Evolutionary conservation across 2,329 filamentous ascomycete genomes (phyloP).

Genomic region (Fusarium brevicatenulatum): DNA sequence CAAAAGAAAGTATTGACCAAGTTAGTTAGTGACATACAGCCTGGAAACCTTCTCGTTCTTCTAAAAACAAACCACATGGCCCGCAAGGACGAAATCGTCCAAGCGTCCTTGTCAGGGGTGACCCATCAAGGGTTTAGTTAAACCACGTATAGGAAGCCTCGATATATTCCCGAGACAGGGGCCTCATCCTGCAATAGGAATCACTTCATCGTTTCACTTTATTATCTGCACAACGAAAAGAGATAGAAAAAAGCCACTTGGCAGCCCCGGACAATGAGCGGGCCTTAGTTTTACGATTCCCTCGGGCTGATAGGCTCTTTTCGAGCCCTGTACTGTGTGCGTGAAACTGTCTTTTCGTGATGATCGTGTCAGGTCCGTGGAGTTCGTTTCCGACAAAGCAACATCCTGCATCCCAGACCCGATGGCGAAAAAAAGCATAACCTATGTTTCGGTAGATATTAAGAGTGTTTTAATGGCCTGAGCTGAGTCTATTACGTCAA

Average conservation of each 20-base stretch:
- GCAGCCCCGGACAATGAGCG: not conserved
- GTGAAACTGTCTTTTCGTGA: conserved; percentile 30
- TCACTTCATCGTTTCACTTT: conserved; percentile 28
- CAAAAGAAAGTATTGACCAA: not conserved
- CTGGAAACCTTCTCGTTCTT: not conserved
- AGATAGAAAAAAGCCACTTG: not conserved
- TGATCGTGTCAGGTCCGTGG: conserved; percentile 21
- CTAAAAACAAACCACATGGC: conserved; percentile 34
- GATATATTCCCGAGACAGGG: conserved; percentile 21
- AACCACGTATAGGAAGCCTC: conserved; percentile 40
- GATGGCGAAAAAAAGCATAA: not conserved
- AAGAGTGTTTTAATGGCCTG: not conserved
- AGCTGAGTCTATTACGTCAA: not conserved
- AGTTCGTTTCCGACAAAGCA: not conserved
- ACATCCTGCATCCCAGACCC: not conserved
- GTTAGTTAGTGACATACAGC: not conserved
- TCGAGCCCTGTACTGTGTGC: not conserved
- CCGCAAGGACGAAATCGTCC: conserved; percentile 24
- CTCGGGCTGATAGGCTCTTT: conserved; percentile 9
- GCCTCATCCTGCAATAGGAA: not conserved
- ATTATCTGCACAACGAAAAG: not conserved
- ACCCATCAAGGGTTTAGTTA: conserved; percentile 22
- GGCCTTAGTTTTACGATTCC: not conserved
- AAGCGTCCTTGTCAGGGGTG: conserved; percentile 8
- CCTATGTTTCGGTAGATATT: conserved; percentile 6